A percentile compares a stretch with the other conserved stretches of the same genome.
Conservation (phyloP, 208 protist genomes). For the Herpetomonas muscarum region DNA sequence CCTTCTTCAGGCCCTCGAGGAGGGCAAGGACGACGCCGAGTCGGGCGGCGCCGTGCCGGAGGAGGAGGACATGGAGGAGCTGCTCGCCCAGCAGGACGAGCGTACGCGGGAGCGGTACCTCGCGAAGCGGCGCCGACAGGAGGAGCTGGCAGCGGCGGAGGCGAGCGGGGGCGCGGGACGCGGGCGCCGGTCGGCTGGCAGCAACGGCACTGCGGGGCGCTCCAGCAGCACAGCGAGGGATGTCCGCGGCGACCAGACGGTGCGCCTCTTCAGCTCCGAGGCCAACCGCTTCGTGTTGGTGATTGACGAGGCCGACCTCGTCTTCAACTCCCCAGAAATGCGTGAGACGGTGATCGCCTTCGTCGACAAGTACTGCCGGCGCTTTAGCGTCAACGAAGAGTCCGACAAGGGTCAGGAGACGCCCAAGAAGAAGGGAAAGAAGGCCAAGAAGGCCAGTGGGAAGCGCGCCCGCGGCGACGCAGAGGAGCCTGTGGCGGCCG, state of each 20-base stretch:
- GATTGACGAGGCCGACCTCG: slow-evolving; percentile 85
- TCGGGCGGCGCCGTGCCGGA: neutral
- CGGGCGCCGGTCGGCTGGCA: too few species aligned
- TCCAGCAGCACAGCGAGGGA: too few species aligned
- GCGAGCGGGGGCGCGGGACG: neutral
- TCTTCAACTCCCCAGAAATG: slow-evolving; percentile 74
- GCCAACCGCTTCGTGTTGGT: slow-evolving; percentile 62
- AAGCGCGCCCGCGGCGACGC: neutral
- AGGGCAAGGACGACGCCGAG: neutral
- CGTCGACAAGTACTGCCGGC: slow-evolving; percentile 19
- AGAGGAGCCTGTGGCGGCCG: neutral
- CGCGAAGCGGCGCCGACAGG: slow-evolving; percentile 3
- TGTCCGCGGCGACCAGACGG: neutral
- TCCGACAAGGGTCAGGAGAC: neutral
- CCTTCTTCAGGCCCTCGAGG: slow-evolving; percentile 32
- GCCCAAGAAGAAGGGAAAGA: slow-evolving; percentile 3
- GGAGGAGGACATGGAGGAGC: slow-evolving; percentile 10
- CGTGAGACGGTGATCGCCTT: slow-evolving; percentile 37
- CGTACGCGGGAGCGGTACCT: slow-evolving; percentile 41
- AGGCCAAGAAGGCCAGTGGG: neutral
- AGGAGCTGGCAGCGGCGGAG: neutral
- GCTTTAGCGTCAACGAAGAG: neutral
- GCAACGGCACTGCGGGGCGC: too few species aligned
- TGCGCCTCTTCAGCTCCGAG: slow-evolving; percentile 10
- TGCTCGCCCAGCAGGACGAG: slow-evolving; percentile 57